Base-by-base conservation (phyloP, 1,139 yeast genomes). In the Wickerhamiella pararugosa region DNA sequence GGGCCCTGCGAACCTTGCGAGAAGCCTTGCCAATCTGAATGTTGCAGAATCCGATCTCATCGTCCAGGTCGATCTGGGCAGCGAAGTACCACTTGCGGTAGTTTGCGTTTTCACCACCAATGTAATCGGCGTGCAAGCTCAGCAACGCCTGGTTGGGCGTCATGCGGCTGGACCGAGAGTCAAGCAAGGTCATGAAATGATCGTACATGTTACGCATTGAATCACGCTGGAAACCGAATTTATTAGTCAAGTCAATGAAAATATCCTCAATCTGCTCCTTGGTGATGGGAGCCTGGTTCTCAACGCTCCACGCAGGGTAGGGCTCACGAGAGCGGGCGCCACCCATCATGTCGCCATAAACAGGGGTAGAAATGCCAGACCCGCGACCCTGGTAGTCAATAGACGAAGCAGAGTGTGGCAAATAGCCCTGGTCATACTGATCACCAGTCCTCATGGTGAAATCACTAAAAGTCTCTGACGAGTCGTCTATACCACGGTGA, bases 181-280 rank as follows among this genome's bases (percentile, higher is more conserved):
- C 98, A 58, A 92, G 71, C 54, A 87, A 70, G 28, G 83, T 75
- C 96, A 92, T 81, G 62, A 90, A 79, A 63, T 84, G 92, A 60
- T 92, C 98, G 64, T 78, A 90, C 83, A 87, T 82, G 65, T 92
- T 92, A 66, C 94, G 76, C 90, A 84, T 84, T 27, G 95, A 83
- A 60, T 87, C 97, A 64, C 94, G 75, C 69, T 92, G 98, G 74
- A 92, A 92, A 49, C 98, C 98, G 64, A 92, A 86, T 63, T 81
- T 80, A 64, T 80, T 79, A 47, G 94, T 70, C 60, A 92, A 69
- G 59, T 87, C 94, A 57, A 82, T 79, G 62, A 90, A 90, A 44
- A 90, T 78, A 58, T 81, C 93, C 64, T 82, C 92, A 55, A 92
- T 84, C 62, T 84, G 94, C 60, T 84, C 94, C 53, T 83, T 75